phyloP scores from a whole-genome alignment of 208 protist genomes.

The Leishmania aethiopica region DNA sequence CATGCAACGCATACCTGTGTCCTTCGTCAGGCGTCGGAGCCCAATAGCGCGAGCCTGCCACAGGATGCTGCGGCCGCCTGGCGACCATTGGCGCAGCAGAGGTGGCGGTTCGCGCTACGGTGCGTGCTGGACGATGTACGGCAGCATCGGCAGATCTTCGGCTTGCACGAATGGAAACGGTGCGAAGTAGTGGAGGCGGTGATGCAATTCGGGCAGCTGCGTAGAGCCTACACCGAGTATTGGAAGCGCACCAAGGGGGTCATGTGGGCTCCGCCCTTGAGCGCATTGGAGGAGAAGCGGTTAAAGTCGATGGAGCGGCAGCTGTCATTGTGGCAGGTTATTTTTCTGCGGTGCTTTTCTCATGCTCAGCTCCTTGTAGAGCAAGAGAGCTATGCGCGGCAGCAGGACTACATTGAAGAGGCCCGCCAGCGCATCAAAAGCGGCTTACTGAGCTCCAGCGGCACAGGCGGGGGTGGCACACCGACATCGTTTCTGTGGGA shows the following conservation, averaged over 20 bases:
- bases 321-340: conserved; percentile 64
- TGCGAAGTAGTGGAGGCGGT: conserved; percentile 45
- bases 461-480: not conserved
- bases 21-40: not conserved
- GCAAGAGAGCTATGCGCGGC: conserved; percentile 32
- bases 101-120: conserved; percentile 49
- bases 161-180: conserved; percentile 10
- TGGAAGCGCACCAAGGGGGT: conserved; percentile 61
- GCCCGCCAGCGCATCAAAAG: conserved; percentile 1
- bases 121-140: conserved; percentile 37
- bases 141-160: conserved; percentile 16
- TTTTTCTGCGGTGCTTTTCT: conserved; percentile 80
- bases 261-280: conserved; percentile 68
- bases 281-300: conserved; percentile 38
- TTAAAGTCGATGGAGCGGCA: conserved; percentile 54
- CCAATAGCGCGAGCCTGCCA: not conserved
- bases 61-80: not conserved
- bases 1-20: not conserved
- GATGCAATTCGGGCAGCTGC: conserved; percentile 53
- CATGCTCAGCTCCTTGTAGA: conserved; percentile 67
- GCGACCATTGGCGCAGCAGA: conserved; percentile 20
- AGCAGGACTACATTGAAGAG: conserved; percentile 52
- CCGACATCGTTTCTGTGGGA: not conserved
- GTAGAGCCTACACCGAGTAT: conserved; percentile 64
- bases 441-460: not conserved